A percentile compares a stretch with the other conserved stretches of the same genome.
phyloP scores from a whole-genome alignment of 2,329 filamentous ascomycete species.

The Penicillium sp. region DNA sequence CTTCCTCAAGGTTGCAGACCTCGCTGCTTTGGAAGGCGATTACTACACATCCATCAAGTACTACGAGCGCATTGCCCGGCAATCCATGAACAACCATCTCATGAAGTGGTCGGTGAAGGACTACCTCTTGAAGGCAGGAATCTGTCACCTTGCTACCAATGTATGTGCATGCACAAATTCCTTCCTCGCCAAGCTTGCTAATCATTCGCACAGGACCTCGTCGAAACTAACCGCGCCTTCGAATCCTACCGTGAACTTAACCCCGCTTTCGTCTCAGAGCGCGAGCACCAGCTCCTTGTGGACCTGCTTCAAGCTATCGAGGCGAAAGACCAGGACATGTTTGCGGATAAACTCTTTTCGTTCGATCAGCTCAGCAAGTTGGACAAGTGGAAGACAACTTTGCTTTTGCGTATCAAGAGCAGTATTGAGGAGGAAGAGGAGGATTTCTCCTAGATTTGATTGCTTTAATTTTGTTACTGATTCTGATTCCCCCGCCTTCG shows the following conservation, averaged over 20 bases:
- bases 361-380: conserved; percentile 91
- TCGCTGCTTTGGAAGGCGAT: conserved; percentile 77
- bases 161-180: conserved; percentile 26
- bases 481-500: conserved; percentile 20
- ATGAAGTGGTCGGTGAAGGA: conserved; percentile 96
- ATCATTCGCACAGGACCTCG: conserved; percentile 58
- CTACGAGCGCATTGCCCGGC: conserved; percentile 79
- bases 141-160: conserved; percentile 77
- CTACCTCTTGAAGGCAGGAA: conserved; percentile 89
- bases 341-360: conserved; percentile 82
- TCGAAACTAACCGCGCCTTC: conserved; percentile 75
- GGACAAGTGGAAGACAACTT: conserved; percentile 94
- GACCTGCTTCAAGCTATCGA: conserved; percentile 77
- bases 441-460: conserved; percentile 61
- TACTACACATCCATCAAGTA: conserved; percentile 80
- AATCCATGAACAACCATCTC: conserved; percentile 81
- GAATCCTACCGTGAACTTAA: conserved; percentile 81
- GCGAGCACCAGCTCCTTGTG: conserved; percentile 77
- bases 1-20: conserved; percentile 87
- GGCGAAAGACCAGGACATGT: conserved; percentile 75
- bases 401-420: conserved; percentile 80
- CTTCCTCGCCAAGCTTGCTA: neutral
- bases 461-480: conserved; percentile 18
- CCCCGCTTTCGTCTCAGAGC: conserved; percentile 70
- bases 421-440: conserved; percentile 71